Evolutionary conservation across 805 yeast species (phyloP).

Genomic region (Martiniozyma abietophila): DNA sequence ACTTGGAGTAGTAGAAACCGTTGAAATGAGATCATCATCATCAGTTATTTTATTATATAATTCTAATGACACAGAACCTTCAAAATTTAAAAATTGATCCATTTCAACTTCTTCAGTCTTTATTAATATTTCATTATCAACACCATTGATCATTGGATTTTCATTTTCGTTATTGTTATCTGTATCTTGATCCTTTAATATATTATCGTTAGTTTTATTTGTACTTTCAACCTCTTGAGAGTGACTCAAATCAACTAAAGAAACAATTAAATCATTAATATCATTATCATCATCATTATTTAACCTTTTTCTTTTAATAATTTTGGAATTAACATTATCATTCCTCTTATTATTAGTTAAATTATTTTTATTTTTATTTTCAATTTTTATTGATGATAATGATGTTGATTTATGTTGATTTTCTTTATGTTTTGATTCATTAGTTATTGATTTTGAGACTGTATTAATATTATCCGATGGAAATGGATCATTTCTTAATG

Average conservation of each 20-base stretch:
- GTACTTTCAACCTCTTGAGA: constrained; percentile 9
- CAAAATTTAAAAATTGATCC: no score
- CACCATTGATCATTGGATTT: neutral
- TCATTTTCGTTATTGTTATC: neutral
- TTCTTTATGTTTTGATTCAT: constrained; percentile 1
- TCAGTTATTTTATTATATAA: neutral
- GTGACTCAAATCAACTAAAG: constrained; percentile 27
- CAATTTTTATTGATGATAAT: neutral
- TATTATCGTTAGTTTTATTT: neutral
- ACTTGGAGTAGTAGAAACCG: constrained; percentile 19
- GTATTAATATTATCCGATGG: neutral
- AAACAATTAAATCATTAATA: constrained; percentile 28
- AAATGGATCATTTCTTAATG: constrained; percentile 19
- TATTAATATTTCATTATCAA: no score
- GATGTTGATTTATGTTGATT: constrained; percentile 4
- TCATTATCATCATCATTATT: constrained; percentile 30
- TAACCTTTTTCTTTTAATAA: no score
- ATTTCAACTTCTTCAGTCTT: no score
- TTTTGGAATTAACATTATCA: constrained; percentile 25
- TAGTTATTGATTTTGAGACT: constrained; percentile 4
- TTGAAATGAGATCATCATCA: constrained; percentile 22
- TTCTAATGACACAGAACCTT: no score
- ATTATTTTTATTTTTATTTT: neutral
- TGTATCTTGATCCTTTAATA: neutral
- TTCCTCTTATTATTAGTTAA: constrained; percentile 9